These are phyloP conservation scores for Rhododendron williamsianum DNA, from an alignment of 148 eudicot species.

Conservation along the genomic window DNA sequence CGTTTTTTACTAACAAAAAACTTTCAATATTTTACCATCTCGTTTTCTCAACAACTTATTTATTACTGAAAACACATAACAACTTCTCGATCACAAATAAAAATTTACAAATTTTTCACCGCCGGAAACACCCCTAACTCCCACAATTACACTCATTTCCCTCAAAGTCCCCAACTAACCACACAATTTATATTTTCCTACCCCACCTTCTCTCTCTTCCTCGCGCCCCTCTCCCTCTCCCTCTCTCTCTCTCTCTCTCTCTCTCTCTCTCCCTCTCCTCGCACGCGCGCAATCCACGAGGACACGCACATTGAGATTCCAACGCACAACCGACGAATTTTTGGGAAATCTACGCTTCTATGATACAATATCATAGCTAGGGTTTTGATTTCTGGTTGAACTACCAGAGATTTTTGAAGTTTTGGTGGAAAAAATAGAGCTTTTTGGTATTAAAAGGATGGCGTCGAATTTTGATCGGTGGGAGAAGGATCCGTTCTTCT, in stretches of 20 bases:
- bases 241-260: background rate
- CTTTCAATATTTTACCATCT: too few relatives aligned
- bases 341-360: background rate
- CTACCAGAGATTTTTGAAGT: background rate
- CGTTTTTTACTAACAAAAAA: too few relatives aligned
- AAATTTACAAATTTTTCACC: too few relatives aligned
- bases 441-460: conserved; percentile 22
- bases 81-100: too few relatives aligned
- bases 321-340: background rate
- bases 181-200: background rate
- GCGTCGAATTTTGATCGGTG: conserved; percentile 65
- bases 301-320: background rate
- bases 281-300: background rate
- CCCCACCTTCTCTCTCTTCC: background rate
- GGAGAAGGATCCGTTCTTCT: conserved; percentile 85
- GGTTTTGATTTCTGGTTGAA: background rate
- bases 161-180: background rate
- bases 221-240: background rate
- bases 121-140: background rate
- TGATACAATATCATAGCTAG: background rate
- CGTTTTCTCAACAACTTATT: too few relatives aligned
- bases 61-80: too few relatives aligned
- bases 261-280: background rate
- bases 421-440: background rate
- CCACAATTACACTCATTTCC: background rate